phyloP scores from a whole-genome alignment of 768 basidiomycete species.

The Lanmaoa pseudosensibilis region DNA sequence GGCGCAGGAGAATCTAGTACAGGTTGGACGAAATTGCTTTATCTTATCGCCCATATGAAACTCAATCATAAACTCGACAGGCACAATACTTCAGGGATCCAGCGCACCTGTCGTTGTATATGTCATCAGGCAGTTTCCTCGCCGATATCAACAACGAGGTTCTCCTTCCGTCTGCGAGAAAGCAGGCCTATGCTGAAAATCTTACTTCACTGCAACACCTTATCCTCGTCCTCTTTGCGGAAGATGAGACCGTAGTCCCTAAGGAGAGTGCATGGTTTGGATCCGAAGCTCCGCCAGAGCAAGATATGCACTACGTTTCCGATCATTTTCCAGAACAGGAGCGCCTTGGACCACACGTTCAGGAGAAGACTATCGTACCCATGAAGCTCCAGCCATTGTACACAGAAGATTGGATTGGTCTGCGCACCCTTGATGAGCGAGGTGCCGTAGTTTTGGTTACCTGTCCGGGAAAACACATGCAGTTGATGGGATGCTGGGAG shows the following conservation, averaged over 20 bases:
- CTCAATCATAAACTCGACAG: constrained; percentile 35
- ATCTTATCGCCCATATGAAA: not conserved
- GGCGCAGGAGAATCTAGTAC: constrained; percentile 75
- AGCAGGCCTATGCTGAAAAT: constrained; percentile 59
- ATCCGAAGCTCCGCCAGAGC: constrained; percentile 50
- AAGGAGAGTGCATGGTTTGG: constrained; percentile 90
- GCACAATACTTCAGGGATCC: constrained; percentile 89
- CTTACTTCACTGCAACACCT: constrained; percentile 62
- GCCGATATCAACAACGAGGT: constrained; percentile 77
- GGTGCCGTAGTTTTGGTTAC: constrained; percentile 57
- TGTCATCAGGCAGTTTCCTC: constrained; percentile 63
- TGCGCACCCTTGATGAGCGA: constrained; percentile 66
- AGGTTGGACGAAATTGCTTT: constrained; percentile 41
- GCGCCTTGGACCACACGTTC: not conserved
- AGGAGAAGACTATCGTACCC: constrained; percentile 50
- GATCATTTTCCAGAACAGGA: constrained; percentile 13
- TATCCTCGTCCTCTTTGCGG: constrained; percentile 69
- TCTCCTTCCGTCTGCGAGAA: constrained; percentile 44
- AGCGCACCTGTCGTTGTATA: constrained; percentile 54
- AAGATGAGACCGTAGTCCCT: constrained; percentile 77
- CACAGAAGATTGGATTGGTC: constrained; percentile 77
- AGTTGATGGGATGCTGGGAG: constrained; percentile 63
- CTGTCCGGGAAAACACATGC: constrained; percentile 80
- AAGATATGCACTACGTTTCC: constrained; percentile 22
- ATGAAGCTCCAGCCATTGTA: constrained; percentile 77